phyloP scores from a whole-genome alignment of 2,329 filamentous ascomycete genomes.

The Verticillium tricorpus region DNA sequence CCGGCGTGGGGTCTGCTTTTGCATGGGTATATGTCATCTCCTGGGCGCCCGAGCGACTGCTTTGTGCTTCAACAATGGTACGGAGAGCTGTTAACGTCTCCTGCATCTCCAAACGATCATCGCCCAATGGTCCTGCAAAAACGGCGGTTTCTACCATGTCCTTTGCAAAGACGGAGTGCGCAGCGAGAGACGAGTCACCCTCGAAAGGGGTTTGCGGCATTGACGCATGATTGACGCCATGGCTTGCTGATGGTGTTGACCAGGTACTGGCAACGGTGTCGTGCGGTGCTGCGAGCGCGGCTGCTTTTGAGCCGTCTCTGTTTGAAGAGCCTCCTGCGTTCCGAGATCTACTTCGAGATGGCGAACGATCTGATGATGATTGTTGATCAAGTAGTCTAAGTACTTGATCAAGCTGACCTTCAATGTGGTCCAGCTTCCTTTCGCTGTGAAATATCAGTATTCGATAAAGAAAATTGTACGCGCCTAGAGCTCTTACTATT shows the following conservation, averaged over 20 bases:
- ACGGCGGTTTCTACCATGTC: constrained; percentile 14
- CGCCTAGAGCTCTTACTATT: constrained; percentile 1
- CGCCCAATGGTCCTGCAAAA: constrained; percentile 7
- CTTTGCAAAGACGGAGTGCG: constrained; percentile 17
- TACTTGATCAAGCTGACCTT: constrained; percentile 7
- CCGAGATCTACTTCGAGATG: constrained; percentile 1
- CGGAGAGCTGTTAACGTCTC: constrained; percentile 11
- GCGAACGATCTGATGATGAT: neutral
- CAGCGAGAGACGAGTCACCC: constrained; percentile 14
- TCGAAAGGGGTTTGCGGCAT: constrained; percentile 11
- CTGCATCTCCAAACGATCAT: constrained; percentile 16
- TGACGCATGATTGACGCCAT: neutral
- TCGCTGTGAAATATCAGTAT: neutral
- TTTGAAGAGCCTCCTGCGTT: constrained; percentile 6
- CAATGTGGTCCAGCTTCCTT: constrained; percentile 5
- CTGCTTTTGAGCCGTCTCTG: neutral
- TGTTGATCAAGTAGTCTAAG: neutral
- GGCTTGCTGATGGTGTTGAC: neutral
- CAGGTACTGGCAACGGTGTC: neutral
- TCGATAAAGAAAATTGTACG: neutral
- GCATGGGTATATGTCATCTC: neutral
- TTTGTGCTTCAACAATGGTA: constrained; percentile 10
- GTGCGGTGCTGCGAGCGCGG: neutral
- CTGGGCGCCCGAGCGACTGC: constrained; percentile 3
- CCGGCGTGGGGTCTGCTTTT: neutral